Conservation (phyloP, 108 stramenopile species). For the Parietichytrium sp. region DNA sequence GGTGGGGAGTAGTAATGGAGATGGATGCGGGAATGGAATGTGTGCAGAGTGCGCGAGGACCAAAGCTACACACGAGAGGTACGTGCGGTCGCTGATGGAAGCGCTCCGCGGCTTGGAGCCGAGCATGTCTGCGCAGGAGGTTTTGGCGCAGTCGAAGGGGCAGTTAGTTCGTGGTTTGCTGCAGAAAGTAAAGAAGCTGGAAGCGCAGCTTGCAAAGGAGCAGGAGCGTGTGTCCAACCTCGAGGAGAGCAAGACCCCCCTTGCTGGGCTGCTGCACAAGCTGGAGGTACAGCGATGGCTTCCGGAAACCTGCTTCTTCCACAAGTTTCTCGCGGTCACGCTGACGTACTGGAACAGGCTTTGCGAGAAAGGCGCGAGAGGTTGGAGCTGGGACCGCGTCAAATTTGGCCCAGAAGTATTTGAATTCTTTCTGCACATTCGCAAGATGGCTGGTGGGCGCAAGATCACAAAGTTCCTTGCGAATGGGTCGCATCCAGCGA, state of each 20-base stretch:
- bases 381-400: conserved; percentile 3
- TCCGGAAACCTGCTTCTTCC: conserved; percentile 13
- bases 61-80: not conserved
- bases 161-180: not conserved
- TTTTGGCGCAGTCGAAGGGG: not conserved
- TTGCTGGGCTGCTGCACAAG: not conserved
- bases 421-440: not conserved
- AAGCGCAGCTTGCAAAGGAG: conserved; percentile 9
- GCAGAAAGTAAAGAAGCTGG: no score
- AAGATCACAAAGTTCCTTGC: not conserved
- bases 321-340: conserved; percentile 33
- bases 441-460: conserved; percentile 6
- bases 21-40: no score
- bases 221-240: not conserved
- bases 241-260: not conserved
- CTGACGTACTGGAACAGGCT: not conserved
- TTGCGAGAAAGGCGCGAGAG: not conserved
- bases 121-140: not conserved
- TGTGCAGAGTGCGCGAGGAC: not conserved
- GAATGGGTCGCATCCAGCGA: not conserved
- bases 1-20: no score
- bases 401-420: not conserved
- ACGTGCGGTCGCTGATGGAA: not conserved
- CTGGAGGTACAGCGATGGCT: not conserved
- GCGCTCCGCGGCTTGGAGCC: not conserved